Percentiles rank a stretch among this genome's conserved stretches.
phyloP scores from a whole-genome alignment of 2,329 filamentous ascomycete species.

The Monilinia polystroma region DNA sequence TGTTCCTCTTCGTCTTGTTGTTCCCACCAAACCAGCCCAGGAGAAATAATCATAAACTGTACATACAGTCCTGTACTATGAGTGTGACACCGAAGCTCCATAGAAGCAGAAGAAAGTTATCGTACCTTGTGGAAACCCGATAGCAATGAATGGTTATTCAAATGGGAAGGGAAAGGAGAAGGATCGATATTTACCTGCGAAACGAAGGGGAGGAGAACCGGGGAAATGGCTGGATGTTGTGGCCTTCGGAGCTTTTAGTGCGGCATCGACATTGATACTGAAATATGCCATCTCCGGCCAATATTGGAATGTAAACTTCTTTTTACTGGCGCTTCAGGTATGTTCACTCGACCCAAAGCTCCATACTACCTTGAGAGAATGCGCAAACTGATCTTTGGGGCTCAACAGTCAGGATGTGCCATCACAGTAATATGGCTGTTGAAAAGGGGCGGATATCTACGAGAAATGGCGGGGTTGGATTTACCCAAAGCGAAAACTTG shows the following conservation, averaged over 20 bases:
- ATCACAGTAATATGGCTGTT: conserved; percentile 9
- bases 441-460: conserved; percentile 18
- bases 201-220: neutral
- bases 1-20: neutral
- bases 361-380: neutral
- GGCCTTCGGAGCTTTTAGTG: conserved; percentile 15
- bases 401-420: conserved; percentile 13
- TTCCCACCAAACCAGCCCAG: neutral
- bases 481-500: conserved; percentile 9
- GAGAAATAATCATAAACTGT: neutral
- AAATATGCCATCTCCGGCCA: conserved; percentile 20
- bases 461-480: conserved; percentile 16
- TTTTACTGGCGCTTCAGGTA: conserved; percentile 23
- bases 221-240: conserved; percentile 16
- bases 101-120: conserved; percentile 18
- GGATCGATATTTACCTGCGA: conserved; percentile 21
- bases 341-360: neutral
- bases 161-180: conserved; percentile 22
- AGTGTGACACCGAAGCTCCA: conserved; percentile 5
- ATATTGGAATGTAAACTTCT: conserved; percentile 24
- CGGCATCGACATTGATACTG: conserved; percentile 6
- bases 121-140: conserved; percentile 3
- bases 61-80: conserved; percentile 16
- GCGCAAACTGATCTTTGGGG: conserved; percentile 7
- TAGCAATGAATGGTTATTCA: conserved; percentile 22